Percentiles rank a stretch among this genome's conserved stretches.
Conservation (phyloP, 2,329 filamentous ascomycete species). For the Epichloe festucae region DNA sequence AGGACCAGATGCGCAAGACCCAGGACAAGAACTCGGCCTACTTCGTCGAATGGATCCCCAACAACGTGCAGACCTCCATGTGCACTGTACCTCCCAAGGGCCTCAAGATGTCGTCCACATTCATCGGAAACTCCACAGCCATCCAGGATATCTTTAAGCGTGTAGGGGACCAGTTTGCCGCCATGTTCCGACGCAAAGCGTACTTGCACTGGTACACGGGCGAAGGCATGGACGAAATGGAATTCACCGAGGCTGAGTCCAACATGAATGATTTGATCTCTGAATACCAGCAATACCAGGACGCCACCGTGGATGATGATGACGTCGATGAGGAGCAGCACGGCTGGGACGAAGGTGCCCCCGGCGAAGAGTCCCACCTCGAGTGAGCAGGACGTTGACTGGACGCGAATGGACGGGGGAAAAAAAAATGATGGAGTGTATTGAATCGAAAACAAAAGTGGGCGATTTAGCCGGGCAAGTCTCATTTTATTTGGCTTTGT, state of each 20-base stretch:
- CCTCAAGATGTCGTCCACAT: constrained; percentile 97
- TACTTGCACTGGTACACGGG: constrained; percentile 99
- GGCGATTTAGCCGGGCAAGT: neutral
- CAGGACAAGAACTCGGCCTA: constrained; percentile 99
- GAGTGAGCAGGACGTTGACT: neutral
- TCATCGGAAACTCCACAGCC: constrained; percentile 97
- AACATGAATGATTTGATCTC: constrained; percentile 99
- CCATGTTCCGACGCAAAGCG: constrained; percentile 99
- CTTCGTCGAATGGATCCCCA: constrained; percentile 99
- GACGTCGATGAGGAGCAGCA: constrained; percentile 82
- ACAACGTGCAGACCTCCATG: constrained; percentile 98
- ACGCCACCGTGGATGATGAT: constrained; percentile 90
- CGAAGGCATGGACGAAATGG: constrained; percentile 99
- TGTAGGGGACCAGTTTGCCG: constrained; percentile 97
- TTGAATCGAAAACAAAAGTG: neutral
- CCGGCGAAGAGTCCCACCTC: constrained; percentile 40
- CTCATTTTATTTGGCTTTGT: neutral
- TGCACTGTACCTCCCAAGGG: constrained; percentile 97
- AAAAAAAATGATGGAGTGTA: neutral
- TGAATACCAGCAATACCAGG: constrained; percentile 99
- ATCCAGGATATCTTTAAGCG: constrained; percentile 99
- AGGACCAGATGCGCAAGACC: constrained; percentile 99
- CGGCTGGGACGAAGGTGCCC: constrained; percentile 51
- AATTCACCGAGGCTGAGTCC: constrained; percentile 99
- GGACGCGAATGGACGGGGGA: neutral